Evolutionary conservation across 2,329 filamentous ascomycete species (phyloP).

Genomic region (Ambrosiella beaveri): DNA sequence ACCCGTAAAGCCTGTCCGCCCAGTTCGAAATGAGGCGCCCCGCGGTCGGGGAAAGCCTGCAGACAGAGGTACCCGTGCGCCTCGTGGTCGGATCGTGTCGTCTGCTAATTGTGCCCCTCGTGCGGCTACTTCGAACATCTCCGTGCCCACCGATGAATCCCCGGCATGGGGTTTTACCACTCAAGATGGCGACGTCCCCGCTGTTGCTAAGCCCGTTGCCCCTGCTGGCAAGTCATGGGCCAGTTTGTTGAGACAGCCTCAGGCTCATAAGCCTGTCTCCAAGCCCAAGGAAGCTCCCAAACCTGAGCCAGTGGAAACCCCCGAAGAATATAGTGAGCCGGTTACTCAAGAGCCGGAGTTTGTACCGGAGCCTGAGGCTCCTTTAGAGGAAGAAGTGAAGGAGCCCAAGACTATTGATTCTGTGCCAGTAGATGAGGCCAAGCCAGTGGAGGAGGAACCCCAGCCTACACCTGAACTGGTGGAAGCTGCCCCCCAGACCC

Average conservation of each 20-base stretch:
- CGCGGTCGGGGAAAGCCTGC: slow-evolving; percentile 43
- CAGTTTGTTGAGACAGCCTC: slow-evolving; percentile 51
- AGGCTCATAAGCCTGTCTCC: slow-evolving; percentile 38
- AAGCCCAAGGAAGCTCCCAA: slow-evolving; percentile 33
- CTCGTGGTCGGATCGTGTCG: slow-evolving; percentile 45
- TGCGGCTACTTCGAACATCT: slow-evolving; percentile 36
- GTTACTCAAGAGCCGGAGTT: neutral
- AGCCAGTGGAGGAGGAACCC: slow-evolving; percentile 19
- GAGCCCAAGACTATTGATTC: slow-evolving; percentile 21
- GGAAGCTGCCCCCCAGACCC: slow-evolving; percentile 23
- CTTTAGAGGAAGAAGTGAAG: slow-evolving; percentile 10
- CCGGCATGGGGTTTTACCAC: slow-evolving; percentile 24
- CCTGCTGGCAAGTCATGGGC: slow-evolving; percentile 49
- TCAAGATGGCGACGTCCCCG: slow-evolving; percentile 20
- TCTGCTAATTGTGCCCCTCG: slow-evolving; percentile 43
- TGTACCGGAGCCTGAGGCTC: neutral
- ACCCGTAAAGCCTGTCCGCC: slow-evolving; percentile 34
- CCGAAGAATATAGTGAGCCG: slow-evolving; percentile 14
- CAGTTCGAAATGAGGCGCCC: slow-evolving; percentile 41
- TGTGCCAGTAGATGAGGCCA: slow-evolving; percentile 21
- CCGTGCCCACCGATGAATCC: slow-evolving; percentile 55
- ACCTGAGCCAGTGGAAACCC: slow-evolving; percentile 21
- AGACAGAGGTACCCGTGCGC: slow-evolving; percentile 42
- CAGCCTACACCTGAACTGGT: slow-evolving; percentile 22
- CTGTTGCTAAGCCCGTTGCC: slow-evolving; percentile 24